phyloP scores from a whole-genome alignment of 2,329 filamentous ascomycete genomes.

The Fusarium chaquense region DNA sequence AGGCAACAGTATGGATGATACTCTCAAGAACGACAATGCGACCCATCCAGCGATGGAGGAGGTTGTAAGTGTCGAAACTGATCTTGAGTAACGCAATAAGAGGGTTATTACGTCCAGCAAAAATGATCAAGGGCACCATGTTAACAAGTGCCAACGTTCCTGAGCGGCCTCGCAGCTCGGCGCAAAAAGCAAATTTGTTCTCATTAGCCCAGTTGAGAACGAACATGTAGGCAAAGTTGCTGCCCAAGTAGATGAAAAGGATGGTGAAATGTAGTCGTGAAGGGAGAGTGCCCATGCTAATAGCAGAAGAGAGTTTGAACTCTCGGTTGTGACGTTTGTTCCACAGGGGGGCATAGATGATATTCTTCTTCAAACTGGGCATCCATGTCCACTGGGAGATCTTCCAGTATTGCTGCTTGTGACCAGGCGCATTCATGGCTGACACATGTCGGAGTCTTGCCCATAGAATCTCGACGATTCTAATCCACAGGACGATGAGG shows the following conservation, averaged over 20 bases:
- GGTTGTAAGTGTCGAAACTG: constrained; percentile 97
- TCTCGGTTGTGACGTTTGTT: constrained; percentile 76
- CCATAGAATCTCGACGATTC: constrained; percentile 66
- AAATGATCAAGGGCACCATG: constrained; percentile 89
- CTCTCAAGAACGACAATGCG: constrained; percentile 77
- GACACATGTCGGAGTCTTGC: constrained; percentile 69
- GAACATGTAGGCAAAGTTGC: constrained; percentile 73
- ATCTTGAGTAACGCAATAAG: constrained; percentile 84
- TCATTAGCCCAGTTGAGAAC: constrained; percentile 68
- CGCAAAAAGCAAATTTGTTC: constrained; percentile 74
- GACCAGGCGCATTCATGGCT: constrained; percentile 65
- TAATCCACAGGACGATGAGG: constrained; percentile 64
- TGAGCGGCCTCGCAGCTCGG: constrained; percentile 86
- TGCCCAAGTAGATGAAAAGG: constrained; percentile 67
- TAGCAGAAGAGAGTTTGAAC: constrained; percentile 69
- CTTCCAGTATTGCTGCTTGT: constrained; percentile 71
- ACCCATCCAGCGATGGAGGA: constrained; percentile 77
- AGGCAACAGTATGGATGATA: constrained; percentile 77
- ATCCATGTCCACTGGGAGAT: constrained; percentile 69
- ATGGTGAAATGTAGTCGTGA: constrained; percentile 72
- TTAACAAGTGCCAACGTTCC: constrained; percentile 89
- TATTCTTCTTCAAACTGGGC: constrained; percentile 71
- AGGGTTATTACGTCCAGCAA: constrained; percentile 93
- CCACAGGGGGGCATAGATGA: constrained; percentile 71
- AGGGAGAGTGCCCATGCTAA: constrained; percentile 72